These are phyloP conservation scores for Fusarium staphyleae DNA, from an alignment of 2,329 filamentous ascomycete genomes.

Conservation along the genomic window DNA sequence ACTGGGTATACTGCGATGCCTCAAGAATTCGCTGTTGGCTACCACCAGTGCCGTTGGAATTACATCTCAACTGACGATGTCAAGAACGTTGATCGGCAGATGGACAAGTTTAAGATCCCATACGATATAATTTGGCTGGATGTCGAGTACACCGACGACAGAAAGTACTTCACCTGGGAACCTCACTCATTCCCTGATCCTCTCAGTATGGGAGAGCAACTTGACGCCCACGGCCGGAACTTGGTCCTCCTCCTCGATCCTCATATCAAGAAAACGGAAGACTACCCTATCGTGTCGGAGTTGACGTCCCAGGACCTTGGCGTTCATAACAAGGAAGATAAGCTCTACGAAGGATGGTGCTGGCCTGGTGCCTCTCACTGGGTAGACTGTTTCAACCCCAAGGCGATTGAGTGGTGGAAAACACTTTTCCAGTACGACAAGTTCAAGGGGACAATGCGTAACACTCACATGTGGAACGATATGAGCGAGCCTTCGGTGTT, in stretches of 20 bases:
- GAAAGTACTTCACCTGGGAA: slow-evolving; percentile 99
- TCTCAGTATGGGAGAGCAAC: slow-evolving; percentile 83
- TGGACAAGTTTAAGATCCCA: slow-evolving; percentile 93
- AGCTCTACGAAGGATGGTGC: slow-evolving; percentile 95
- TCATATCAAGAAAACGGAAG: slow-evolving; percentile 91
- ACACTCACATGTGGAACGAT: slow-evolving; percentile 97
- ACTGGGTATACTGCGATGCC: slow-evolving; percentile 92
- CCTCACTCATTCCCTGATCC: slow-evolving; percentile 86
- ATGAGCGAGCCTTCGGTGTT: slow-evolving; percentile 99
- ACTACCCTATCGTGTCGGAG: slow-evolving; percentile 79
- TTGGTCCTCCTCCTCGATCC: slow-evolving; percentile 95
- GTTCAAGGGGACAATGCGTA: slow-evolving; percentile 86
- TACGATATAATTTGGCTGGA: slow-evolving; percentile 99
- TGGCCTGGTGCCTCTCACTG: slow-evolving; percentile 98
- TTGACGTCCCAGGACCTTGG: slow-evolving; percentile 84
- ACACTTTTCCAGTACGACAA: slow-evolving; percentile 83
- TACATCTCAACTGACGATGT: slow-evolving; percentile 98
- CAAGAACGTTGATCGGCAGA: slow-evolving; percentile 93
- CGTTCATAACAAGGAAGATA: slow-evolving; percentile 87
- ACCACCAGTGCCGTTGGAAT: slow-evolving; percentile 99
- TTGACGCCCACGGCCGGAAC: slow-evolving; percentile 85
- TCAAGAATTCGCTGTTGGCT: slow-evolving; percentile 89
- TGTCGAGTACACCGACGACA: slow-evolving; percentile 95
- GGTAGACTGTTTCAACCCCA: slow-evolving; percentile 96
- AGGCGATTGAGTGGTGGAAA: slow-evolving; percentile 90